Evolutionary conservation across 108 stramenopile genomes (phyloP), one percentile per base, ranked within the genome.

Genomic region (Chaetoceros muelleri): DNA sequence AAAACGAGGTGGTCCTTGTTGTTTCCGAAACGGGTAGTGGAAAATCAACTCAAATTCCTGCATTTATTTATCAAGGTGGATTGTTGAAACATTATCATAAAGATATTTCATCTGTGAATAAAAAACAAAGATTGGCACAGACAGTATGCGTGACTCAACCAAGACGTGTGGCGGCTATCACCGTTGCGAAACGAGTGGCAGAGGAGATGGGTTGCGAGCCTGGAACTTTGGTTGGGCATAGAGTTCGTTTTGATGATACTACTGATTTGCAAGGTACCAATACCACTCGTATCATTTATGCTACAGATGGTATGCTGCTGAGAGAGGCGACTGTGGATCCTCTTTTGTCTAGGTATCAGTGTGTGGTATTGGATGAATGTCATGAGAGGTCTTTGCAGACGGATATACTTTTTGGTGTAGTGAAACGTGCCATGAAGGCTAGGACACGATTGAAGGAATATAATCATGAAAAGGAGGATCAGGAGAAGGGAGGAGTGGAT

Each of bases 241-340:
- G 77, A 22, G 96, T 99, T 3, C 76, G 98, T 28, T 99, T 99
- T 67, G 98, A 97, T 58, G 94, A 96, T 60, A 60, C 65, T 3
- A 93, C 87, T 2, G 53, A 76, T 55, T 19, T 53, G 28, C 22
- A 64, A 44, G 69, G 72, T 3, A 53, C 62, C 13, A 55, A 65
- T 45, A 72, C 64, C 17, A 96, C 96, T 1, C 49, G 71, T 45
- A 78, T 98, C 16, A 71, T 85, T 46, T 99, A 96, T 72, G 81
- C 72, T 23, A 99, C 99, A 0, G 99, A 99, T 65, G 97, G 97
- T 10, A 95, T 98, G 82, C 81, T 99, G 21, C 78, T 99, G 30
- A 64, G 99, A 45, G 96, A 98, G 62, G 87, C 90, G 24, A 90
- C 88, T 75, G 26, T 60, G 0, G 92, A 92, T 74, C 85, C 90